Conservation (phyloP, 1,284 basidiomycete species). For the Dichomitus squalens region DNA sequence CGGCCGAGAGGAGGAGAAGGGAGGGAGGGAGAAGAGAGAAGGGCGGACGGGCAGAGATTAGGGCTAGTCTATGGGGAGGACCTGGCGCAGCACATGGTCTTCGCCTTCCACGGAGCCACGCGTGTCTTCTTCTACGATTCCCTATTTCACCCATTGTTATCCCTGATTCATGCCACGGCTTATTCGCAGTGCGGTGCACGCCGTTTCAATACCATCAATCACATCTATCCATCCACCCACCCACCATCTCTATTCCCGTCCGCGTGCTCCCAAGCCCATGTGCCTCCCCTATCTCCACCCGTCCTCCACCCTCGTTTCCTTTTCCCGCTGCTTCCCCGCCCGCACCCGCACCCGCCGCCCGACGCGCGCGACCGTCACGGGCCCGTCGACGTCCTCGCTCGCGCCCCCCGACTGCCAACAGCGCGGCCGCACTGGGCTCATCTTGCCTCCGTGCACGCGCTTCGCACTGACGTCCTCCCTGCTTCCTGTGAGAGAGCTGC, state of each 20-base stretch:
- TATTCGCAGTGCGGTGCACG: conserved; percentile 21
- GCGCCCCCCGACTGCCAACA: neutral
- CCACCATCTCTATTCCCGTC: conserved; percentile 20
- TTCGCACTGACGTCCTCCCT: conserved; percentile 1
- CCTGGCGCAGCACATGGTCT: conserved; percentile 29
- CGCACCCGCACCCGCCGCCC: neutral
- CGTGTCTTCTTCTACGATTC: conserved; percentile 22
- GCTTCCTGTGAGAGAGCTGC: conserved; percentile 19
- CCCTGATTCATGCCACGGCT: conserved; percentile 8
- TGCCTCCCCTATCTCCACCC: conserved; percentile 14
- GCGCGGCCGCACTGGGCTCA: conserved; percentile 1
- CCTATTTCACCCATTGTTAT: conserved; percentile 21
- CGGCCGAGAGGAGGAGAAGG: conserved; percentile 23
- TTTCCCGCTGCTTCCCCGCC: conserved; percentile 3
- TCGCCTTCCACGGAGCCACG: conserved; percentile 29
- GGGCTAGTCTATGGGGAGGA: conserved; percentile 19
- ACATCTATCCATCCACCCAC: conserved; percentile 23
- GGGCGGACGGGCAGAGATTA: conserved; percentile 17
- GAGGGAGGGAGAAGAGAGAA: conserved; percentile 22
- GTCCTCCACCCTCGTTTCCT: conserved; percentile 7
- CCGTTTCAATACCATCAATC: conserved; percentile 25
- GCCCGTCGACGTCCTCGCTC: neutral
- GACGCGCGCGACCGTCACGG: neutral
- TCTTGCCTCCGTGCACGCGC: conserved; percentile 5
- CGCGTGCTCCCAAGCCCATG: conserved; percentile 27